A percentile compares a stretch with the other conserved stretches of the same genome.
phyloP scores from a whole-genome alignment of 2,329 filamentous ascomycete species.

The Fonsecaea multimorphosa region DNA sequence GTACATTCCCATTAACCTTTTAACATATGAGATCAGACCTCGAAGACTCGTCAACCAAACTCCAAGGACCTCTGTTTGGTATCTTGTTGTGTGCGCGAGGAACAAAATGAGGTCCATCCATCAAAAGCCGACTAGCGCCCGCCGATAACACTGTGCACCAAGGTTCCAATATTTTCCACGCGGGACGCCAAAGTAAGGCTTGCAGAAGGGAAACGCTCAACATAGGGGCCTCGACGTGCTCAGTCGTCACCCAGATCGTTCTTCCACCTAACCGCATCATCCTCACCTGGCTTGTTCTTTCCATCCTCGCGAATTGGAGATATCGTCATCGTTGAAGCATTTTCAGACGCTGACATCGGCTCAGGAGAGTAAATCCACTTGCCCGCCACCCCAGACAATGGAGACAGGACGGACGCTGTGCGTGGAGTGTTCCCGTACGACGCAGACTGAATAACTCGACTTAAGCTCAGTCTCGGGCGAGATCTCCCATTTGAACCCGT shows the following conservation, averaged over 20 bases:
- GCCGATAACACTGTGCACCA: not conserved
- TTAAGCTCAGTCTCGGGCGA: conserved; percentile 13
- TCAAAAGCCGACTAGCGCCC: not conserved
- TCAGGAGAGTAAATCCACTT: conserved; percentile 11
- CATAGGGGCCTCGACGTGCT: not conserved
- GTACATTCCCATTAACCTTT: not conserved
- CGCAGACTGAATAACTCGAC: conserved; percentile 7
- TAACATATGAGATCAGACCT: not conserved
- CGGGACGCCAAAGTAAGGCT: not conserved
- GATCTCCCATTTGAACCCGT: not conserved
- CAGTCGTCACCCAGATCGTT: conserved; percentile 27
- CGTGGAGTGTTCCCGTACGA: not conserved
- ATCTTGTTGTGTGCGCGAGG: not conserved
- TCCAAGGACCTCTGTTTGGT: not conserved
- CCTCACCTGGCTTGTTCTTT: not conserved
- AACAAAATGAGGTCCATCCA: not conserved
- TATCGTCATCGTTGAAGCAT: conserved; percentile 1
- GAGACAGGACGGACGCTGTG: conserved; percentile 13
- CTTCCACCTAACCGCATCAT: conserved; percentile 11
- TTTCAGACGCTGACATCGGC: conserved; percentile 6
- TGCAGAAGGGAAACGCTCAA: not conserved
- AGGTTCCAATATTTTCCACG: not conserved
- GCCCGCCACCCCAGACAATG: not conserved
- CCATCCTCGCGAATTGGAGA: conserved; percentile 11
- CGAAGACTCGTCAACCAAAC: not conserved